phyloP scores from a whole-genome alignment of 768 basidiomycete species.

The Imleria badia region DNA sequence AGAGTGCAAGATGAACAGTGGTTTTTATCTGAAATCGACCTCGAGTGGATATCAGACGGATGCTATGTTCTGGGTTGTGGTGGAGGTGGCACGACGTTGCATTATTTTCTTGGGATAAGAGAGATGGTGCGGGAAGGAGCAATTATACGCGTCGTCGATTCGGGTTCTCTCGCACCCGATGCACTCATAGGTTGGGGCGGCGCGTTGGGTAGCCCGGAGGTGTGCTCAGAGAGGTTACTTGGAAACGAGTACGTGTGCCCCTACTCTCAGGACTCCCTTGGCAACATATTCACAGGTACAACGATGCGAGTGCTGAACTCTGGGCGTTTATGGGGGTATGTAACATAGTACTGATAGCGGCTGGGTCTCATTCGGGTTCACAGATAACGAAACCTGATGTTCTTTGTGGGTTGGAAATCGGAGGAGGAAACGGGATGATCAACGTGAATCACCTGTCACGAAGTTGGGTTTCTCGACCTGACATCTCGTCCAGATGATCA shows the following conservation, averaged over 20 bases:
- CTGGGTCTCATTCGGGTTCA: neutral
- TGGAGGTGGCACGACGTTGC: conserved; percentile 60
- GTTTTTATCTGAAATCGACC: conserved; percentile 46
- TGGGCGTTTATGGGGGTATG: conserved; percentile 31
- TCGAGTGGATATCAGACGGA: conserved; percentile 62
- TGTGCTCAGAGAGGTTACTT: conserved; percentile 37
- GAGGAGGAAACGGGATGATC: conserved; percentile 47
- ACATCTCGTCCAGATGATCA: conserved; percentile 33
- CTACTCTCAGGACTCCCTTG: neutral
- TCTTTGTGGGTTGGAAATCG: conserved; percentile 40
- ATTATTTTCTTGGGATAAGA: conserved; percentile 48
- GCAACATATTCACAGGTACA: conserved; percentile 25
- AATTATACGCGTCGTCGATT: conserved; percentile 45
- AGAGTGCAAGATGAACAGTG: conserved; percentile 41
- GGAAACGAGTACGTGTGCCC: conserved; percentile 35
- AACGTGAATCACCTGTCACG: conserved; percentile 27
- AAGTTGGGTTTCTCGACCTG: conserved; percentile 3
- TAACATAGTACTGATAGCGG: neutral
- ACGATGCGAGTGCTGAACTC: conserved; percentile 31
- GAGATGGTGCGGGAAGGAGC: conserved; percentile 53
- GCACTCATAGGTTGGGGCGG: conserved; percentile 43
- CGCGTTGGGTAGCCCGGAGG: conserved; percentile 44
- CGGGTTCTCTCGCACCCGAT: conserved; percentile 41
- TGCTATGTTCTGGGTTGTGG: conserved; percentile 63
- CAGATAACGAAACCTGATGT: conserved; percentile 36